Base-by-base conservation (phyloP, 257 asterid species). In the Nicotiana tabacum region DNA sequence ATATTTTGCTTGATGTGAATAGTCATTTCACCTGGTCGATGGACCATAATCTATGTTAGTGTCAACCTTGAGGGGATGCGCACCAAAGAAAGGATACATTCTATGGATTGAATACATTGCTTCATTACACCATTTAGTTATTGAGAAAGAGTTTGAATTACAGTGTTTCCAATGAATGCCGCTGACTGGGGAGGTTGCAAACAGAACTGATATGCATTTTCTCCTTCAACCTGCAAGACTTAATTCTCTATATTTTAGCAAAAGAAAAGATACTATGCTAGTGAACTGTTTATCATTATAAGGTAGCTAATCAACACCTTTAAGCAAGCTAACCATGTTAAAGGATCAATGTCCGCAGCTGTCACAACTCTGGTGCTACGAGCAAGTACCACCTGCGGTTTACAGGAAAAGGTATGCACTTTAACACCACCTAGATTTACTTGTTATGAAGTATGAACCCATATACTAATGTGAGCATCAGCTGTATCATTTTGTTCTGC, bases 111-210 rank as follows among this genome's bases (percentile, higher is more conserved):
- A 51, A 74, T 24, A 51, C 64, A 12, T n/a, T 11, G 77, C 67
- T 82, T 46, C 62, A 58, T 24, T 62, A 35, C 27, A 66, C 64
- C 37, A 68, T 57, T 27, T 17, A 12, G 53, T 37, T 37, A 48
- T 10, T 60, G 74, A 69, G 60, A 57, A 17, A 29, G 68, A 32
- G 66, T 77, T 81, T 66, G 81, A 90, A 93, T 92, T 85, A 94
- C 99, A 57, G 99, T 94, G 89, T 96, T 96, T 66, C 99, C 99
- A 62, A 96, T 91, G 91, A 96, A 93, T 81, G 99, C 98, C 30
- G 98, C 91, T 70, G 98, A 89, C 61, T 90, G 94, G 24, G 97
- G 95, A 84, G 98, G 99, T 81, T 96, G 98, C 83, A 96, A 90
- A 82, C 93, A 96, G 86, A 96, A 96, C 83, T 94, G 97, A 88